phyloP scores from a whole-genome alignment of 2,329 filamentous ascomycete species.

The Fusarium protoensiforme region DNA sequence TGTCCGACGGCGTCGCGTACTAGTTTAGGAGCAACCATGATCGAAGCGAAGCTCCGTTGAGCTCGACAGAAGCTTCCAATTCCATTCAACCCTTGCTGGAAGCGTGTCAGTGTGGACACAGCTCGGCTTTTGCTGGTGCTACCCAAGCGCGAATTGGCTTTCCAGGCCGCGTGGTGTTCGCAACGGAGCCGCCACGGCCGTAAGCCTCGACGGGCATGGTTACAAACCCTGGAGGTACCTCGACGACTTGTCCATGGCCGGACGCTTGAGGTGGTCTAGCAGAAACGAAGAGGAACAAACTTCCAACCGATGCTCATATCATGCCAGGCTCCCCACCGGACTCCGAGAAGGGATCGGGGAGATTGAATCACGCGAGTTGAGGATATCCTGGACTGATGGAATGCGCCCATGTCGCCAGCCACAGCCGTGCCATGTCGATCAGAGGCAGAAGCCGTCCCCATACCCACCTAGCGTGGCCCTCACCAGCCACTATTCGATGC shows the following conservation, averaged over 20 bases:
- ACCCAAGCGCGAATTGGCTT: constrained; percentile 16
- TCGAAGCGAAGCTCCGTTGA: constrained; percentile 15
- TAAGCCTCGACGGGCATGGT: not conserved
- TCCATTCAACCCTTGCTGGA: constrained; percentile 16
- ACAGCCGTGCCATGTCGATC: constrained; percentile 9
- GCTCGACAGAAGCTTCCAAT: constrained; percentile 28
- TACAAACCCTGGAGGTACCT: constrained; percentile 25
- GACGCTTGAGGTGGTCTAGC: constrained; percentile 3
- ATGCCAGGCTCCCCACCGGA: constrained; percentile 2
- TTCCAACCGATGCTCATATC: not conserved
- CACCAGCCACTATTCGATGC: constrained; percentile 11
- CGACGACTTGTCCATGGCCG: constrained; percentile 1
- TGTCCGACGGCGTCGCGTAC: constrained; percentile 15
- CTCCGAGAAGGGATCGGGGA: not conserved
- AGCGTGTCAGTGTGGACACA: constrained; percentile 29
- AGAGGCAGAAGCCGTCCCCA: constrained; percentile 2
- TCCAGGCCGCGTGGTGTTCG: constrained; percentile 25
- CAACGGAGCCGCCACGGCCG: constrained; percentile 11
- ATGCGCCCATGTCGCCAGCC: constrained; percentile 6
- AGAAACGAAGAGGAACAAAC: constrained; percentile 1
- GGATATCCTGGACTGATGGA: constrained; percentile 17
- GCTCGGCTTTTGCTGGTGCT: constrained; percentile 25
- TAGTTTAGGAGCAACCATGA: constrained; percentile 17
- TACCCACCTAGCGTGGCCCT: constrained; percentile 9
- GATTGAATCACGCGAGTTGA: constrained; percentile 22